These are phyloP conservation scores for Apiotrichum siamense DNA, from an alignment of 1,284 basidiomycete genomes.

Conservation along the genomic window DNA sequence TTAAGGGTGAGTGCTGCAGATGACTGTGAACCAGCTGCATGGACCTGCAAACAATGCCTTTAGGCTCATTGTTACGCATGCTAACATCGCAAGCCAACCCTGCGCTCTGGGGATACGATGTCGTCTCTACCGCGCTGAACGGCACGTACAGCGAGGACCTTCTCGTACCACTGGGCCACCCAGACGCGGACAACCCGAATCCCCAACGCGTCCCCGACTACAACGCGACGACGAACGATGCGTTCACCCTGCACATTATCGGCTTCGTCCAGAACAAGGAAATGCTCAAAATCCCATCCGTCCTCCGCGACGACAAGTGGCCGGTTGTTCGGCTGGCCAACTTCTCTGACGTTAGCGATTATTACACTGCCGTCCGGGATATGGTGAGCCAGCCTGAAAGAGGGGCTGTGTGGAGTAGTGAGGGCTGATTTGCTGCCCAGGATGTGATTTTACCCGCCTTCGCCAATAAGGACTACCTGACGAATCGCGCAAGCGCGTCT, in stretches of 20 bases:
- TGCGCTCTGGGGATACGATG: background rate
- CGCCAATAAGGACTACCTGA: background rate
- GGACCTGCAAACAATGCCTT: too few species aligned
- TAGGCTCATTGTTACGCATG: too few species aligned
- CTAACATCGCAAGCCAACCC: background rate
- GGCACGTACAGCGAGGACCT: background rate
- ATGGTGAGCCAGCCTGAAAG: background rate
- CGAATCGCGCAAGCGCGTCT: background rate
- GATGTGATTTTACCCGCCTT: slow-evolving; percentile 6
- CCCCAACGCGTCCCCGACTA: background rate
- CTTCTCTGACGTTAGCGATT: background rate
- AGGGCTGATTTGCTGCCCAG: background rate
- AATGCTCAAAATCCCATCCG: background rate
- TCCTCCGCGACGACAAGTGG: background rate
- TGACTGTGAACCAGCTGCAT: too few species aligned
- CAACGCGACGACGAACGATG: background rate
- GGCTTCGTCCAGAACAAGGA: background rate
- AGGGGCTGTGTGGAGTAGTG: background rate
- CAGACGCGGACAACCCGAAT: background rate
- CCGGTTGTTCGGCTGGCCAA: background rate
- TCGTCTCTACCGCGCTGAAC: background rate
- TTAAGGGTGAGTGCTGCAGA: background rate
- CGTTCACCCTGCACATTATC: slow-evolving; percentile 7
- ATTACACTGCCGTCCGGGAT: background rate
- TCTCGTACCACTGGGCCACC: background rate